Evolutionary conservation across 2,329 filamentous ascomycete species (phyloP), one percentile per base, ranked within the genome.

Genomic region (Colletotrichum chlorophyti): DNA sequence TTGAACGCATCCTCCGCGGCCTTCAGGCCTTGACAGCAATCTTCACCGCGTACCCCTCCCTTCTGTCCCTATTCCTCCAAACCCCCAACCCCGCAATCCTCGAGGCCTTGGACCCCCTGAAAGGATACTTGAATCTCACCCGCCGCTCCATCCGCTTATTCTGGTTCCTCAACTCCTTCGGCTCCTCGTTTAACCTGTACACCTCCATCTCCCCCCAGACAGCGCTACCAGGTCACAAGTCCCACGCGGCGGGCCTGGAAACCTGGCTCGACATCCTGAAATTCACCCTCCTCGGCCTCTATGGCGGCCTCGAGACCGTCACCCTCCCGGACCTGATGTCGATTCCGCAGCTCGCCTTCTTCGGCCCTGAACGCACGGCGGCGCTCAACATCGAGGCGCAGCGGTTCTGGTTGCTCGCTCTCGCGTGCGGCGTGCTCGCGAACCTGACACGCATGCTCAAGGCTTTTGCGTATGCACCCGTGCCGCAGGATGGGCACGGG

Each of bases 131-230:
- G 51, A 79, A 77, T 61, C 66, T 83, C 38, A 73, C 74, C 15
- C 80, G 90, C 32, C 83, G 88, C 19, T 86, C 84, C 71, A 81
- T 91, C 68, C 85, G 90, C 11, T 75, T 90, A 55, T 89, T 91
- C 69, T 86, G 87, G 65, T 91, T 88, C 68, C 72, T 90, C 49
- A 84, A 86, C 41, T 80, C 78, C 45, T 87, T 90, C 64, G 68
- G 76, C 21, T 69, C 74, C 2, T 83, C 85, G 2, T 80, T 79
- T 67, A 66, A 68, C 3, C 66, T 77, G 26, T 83, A 77, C 64
- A 37, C 43, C 3, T 53, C 63, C 17, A 34, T 65, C 58, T 51
- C 67, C 4, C 45, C 69, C 4, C 55, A 63, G 6, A 41, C 64
- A 9, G 3, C 12, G 12, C n/a, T 68, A 66, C 34, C 60, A 63